Base-by-base conservation (phyloP, 345 rosid genomes). In the Citrus sp. region DNA sequence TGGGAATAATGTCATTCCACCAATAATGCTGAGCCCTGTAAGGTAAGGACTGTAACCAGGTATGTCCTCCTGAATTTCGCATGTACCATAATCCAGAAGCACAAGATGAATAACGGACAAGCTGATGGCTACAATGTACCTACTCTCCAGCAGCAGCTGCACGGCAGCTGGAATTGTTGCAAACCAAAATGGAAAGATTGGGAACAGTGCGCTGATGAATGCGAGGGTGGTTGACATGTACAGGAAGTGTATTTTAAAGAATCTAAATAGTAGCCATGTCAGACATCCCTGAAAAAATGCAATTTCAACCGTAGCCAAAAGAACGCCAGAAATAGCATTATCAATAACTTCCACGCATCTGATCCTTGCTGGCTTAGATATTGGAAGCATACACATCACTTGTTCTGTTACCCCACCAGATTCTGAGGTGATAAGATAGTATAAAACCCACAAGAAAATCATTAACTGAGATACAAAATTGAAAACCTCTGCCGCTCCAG, bases 401-500 rank as follows among this genome's bases (percentile, higher is more conserved):
- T 96, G 98, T 82, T 94, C 95, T 0, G 98, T 96, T 22, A 96
- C 98, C 56, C 98, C 99, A 0, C 98, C 99, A 46, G 99, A 92
- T 37, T 94, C 95, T 7, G 99, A 92, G 22, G 99, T 94, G 58
- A 96, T 96, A 4, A 96, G 88, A 83, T 89, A 84, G 78, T 94
- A 96, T 54, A 96, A 73, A 59, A 96, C 92, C 93, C 97, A 92
- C 75, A 89, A 90, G 90, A 94, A 96, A 62, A 96, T 88, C 88
- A 96, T 89, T 1, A 84, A 77, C 82, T 92, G 97, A 35, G 98
- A 94, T 51, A 94, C 86, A 76, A 96, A 96, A 74, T 96, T 94
- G 85, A 92, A 86, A 61, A 96, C 92, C 87, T 96, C 99, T 6
- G 99, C 92, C 8, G 99, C 98, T 76, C 99, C 98, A 3, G 87